A percentile compares a stretch with the other conserved stretches of the same genome.
phyloP scores from a whole-genome alignment of 192 early-diverging fungal genomes.

The Backusella tuberculispora region DNA sequence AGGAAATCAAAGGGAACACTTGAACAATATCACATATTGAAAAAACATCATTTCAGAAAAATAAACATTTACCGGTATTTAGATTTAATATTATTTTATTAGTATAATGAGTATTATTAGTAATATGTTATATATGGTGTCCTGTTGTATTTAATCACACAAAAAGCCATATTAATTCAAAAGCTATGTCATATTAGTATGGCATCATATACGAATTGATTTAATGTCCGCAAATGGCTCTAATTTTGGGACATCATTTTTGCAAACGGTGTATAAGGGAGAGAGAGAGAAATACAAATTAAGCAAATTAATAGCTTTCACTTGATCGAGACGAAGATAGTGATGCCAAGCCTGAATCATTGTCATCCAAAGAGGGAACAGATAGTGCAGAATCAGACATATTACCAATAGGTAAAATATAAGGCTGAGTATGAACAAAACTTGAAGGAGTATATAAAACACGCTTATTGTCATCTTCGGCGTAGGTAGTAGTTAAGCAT shows the following conservation, averaged over 20 bases:
- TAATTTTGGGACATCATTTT: too few species aligned
- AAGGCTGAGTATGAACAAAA: background rate
- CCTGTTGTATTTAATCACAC: too few species aligned
- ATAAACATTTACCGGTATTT: too few species aligned
- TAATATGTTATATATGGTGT: too few species aligned
- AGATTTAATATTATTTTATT: too few species aligned
- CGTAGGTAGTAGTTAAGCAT: conserved; percentile 7
- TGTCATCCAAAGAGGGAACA: conserved; percentile 3
- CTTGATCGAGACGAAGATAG: conserved; percentile 4
- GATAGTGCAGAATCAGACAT: conserved; percentile 12
- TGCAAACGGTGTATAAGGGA: too few species aligned
- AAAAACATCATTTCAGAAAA: too few species aligned
- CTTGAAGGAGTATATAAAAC: conserved; percentile 26
- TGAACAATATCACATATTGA: too few species aligned
- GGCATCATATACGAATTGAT: too few species aligned
- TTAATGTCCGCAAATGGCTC: too few species aligned
- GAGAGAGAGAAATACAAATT: background rate
- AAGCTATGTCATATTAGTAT: background rate
- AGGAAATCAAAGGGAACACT: too few species aligned
- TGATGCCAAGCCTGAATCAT: background rate
- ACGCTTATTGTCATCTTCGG: conserved; percentile 11
- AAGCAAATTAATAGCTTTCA: background rate
- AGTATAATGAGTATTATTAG: too few species aligned
- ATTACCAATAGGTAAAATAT: background rate
- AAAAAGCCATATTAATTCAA: background rate